Conservation (phyloP, 805 yeast species). For the Priceomyces carsonii region DNA sequence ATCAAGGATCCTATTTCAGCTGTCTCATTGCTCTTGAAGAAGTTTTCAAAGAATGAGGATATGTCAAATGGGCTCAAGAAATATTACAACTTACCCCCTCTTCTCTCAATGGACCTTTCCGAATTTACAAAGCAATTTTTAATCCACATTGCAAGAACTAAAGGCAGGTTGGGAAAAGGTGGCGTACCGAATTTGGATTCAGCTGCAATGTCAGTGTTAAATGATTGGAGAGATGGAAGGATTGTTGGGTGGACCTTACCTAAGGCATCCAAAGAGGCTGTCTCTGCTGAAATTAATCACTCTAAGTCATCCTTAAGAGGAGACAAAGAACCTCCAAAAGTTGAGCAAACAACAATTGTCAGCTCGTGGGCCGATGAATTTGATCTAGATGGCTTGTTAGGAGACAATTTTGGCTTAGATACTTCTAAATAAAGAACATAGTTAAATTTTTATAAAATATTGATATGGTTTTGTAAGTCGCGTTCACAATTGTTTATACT, state of each 20-base stretch:
- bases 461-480: too few relatives aligned
- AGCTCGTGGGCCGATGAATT: slow-evolving; percentile 90
- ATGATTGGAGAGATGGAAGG: slow-evolving; percentile 97
- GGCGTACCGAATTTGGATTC: slow-evolving; percentile 88
- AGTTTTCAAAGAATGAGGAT: slow-evolving; percentile 68
- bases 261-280: slow-evolving; percentile 41
- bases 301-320: slow-evolving; percentile 42
- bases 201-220: slow-evolving; percentile 80
- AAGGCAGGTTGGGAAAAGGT: slow-evolving; percentile 90
- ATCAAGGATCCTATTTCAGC: slow-evolving; percentile 85
- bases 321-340: slow-evolving; percentile 47
- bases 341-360: slow-evolving; percentile 79
- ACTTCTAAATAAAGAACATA: slow-evolving; percentile 5
- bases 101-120: slow-evolving; percentile 69
- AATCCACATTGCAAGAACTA: slow-evolving; percentile 88
- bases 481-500: too few relatives aligned
- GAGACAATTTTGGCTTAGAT: slow-evolving; percentile 40
- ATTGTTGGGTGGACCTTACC: slow-evolving; percentile 90
- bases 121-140: slow-evolving; percentile 83
- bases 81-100: slow-evolving; percentile 77
- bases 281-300: slow-evolving; percentile 14
- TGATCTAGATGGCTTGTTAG: slow-evolving; percentile 81
- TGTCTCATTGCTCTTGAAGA: slow-evolving; percentile 70
- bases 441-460: too few relatives aligned
- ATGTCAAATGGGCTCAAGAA: slow-evolving; percentile 76